Evolutionary conservation across 83 land plant genomes (phyloP).

Genomic region (Diphasiastrum complanatum): DNA sequence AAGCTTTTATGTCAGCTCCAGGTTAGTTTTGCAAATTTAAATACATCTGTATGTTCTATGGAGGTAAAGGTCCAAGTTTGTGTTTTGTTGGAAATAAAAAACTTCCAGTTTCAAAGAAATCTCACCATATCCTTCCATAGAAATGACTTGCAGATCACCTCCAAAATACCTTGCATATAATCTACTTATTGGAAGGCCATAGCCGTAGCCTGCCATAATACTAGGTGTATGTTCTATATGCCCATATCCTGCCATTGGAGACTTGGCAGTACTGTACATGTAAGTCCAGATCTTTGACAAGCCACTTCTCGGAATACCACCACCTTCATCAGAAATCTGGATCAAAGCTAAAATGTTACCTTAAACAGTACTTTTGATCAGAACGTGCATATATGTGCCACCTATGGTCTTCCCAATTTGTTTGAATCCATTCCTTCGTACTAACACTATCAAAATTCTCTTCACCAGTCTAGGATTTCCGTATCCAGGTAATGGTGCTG

Average conservation of each 20-base stretch:
- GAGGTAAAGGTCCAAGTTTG: not conserved
- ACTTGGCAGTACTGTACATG: slow-evolving; percentile 79
- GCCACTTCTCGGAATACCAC: slow-evolving; percentile 95
- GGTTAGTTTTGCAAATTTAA: not conserved
- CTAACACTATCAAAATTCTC: too few relatives aligned
- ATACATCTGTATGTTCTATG: not conserved
- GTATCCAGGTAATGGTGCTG: too few relatives aligned
- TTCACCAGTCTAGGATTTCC: not conserved
- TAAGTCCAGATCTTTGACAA: slow-evolving; percentile 86
- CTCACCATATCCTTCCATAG: slow-evolving; percentile 98
- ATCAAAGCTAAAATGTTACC: not conserved
- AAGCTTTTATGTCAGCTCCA: not conserved
- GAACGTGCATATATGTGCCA: too few relatives aligned
- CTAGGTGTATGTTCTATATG: too few relatives aligned
- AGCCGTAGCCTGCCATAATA: slow-evolving; percentile 93
- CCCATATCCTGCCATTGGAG: slow-evolving; percentile 45
- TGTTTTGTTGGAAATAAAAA: not conserved
- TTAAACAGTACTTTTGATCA: too few relatives aligned
- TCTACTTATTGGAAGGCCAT: slow-evolving; percentile 86
- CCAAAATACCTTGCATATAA: slow-evolving; percentile 96
- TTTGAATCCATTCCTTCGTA: too few relatives aligned
- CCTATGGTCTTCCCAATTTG: too few relatives aligned
- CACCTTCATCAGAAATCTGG: slow-evolving; percentile 98
- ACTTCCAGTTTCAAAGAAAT: not conserved
- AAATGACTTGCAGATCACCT: slow-evolving; percentile 86